Percentiles rank a stretch among this genome's conserved stretches.
Conservation (phyloP, 2,329 filamentous ascomycete species). For the Colletotrichum abscissum region DNA sequence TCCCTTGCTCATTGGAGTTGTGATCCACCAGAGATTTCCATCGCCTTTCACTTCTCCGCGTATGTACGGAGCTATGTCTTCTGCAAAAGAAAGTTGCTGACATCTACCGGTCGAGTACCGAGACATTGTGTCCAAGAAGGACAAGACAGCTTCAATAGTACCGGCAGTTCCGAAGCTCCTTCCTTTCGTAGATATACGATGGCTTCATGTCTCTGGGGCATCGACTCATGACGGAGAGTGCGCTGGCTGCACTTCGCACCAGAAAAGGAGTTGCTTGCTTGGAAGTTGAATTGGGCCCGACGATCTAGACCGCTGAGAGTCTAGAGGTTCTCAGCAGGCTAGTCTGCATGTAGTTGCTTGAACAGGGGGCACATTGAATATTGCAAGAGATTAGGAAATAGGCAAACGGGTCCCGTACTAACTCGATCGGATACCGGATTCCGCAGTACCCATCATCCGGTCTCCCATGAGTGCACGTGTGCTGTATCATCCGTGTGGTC, state of each 20-base stretch:
- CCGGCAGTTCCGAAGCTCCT: neutral
- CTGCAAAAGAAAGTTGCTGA: neutral
- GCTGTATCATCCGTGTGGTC: neutral
- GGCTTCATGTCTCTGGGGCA: neutral
- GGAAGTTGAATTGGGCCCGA: neutral
- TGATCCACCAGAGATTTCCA: neutral
- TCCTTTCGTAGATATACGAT: neutral
- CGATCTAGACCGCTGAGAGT: neutral
- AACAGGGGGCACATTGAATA: neutral
- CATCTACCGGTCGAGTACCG: neutral
- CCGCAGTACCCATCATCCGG: neutral
- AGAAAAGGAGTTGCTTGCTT: neutral
- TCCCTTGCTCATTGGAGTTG: neutral
- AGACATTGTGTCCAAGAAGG: neutral
- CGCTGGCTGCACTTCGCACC: neutral
- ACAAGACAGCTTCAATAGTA: neutral
- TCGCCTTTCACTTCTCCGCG: neutral
- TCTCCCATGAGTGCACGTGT: conserved; percentile 11
- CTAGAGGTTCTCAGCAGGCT: neutral
- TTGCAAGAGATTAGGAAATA: neutral
- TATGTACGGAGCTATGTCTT: neutral
- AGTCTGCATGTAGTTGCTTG: conserved; percentile 1
- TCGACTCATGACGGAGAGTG: too few relatives aligned
- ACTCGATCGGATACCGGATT: conserved; percentile 9
- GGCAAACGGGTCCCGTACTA: neutral